Base-by-base conservation (phyloP, 192 early-diverging fungal genomes). In the Umbelopsis isabellina region DNA sequence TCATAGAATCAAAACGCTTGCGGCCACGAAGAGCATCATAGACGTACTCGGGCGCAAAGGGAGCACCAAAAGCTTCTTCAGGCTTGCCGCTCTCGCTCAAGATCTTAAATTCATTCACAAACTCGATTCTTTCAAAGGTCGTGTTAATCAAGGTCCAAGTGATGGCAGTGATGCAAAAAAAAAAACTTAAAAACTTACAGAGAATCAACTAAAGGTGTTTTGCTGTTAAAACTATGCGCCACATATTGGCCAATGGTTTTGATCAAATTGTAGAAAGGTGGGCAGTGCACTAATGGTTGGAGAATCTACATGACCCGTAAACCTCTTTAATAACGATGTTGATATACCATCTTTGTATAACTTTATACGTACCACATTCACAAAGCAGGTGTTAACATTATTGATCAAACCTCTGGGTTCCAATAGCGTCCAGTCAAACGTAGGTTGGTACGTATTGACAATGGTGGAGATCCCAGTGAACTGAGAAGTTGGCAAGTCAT, bases 301-400 rank as follows among this genome's bases (percentile, higher is more conserved):
- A 99, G 75, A 65, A 88, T 85, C 86, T 87, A 74, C 9, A 22
- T n/a, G 10, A 44, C 44, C 11, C 18, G 50, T 5, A 65, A 64
- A 61, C 65, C 23, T 51, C 8, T 65, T 41, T 41, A 41, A 10
- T 25, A 73, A 11, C 33, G 6, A 30, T 16, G 4, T 13, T 18
- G 21, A 61, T 37, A 18, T 20, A 23, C 37, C 1, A 6, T 0
- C 37, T 41, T 41, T 6, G 37, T 41, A 25, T n/a, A 13, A 72
- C 25, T 16, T 27, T 23, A 46, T 48, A 73, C 78, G 37, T 85
- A 97, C 92, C 46, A 92, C 93, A 76, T 98, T 99, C 92, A 98
- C 94, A 75, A 96, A 99, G 81, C 98, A 99, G 84, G 92, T 97
- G 80, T 99, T 99, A 35, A 96, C 97, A 55, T 87, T 93, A 78